A percentile compares a stretch with the other conserved stretches of the same genome.
phyloP scores from a whole-genome alignment of 169 alveolate genomes.

The Perkinsus olseni region DNA sequence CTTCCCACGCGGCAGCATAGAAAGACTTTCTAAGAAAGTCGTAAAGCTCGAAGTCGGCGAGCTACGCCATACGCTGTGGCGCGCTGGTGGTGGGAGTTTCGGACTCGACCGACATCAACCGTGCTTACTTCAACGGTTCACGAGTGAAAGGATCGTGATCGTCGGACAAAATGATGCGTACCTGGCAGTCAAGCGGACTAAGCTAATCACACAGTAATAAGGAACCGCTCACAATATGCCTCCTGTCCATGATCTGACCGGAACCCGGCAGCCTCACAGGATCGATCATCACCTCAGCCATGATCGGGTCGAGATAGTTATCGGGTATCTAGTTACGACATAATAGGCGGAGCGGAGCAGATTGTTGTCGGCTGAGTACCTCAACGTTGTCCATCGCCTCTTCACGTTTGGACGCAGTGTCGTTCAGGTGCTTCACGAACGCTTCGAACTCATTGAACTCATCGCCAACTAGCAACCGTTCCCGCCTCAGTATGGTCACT shows the following conservation, averaged over 20 bases:
- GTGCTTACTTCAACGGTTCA: background rate
- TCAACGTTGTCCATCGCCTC: slow-evolving; percentile 31
- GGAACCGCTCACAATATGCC: slow-evolving; percentile 44
- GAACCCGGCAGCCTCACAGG: slow-evolving; percentile 77
- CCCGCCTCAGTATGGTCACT: slow-evolving; percentile 10
- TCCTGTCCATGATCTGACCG: slow-evolving; percentile 68
- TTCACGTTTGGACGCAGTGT: slow-evolving; percentile 11
- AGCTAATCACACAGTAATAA: background rate
- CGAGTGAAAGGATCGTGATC: background rate
- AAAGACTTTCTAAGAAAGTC: background rate
- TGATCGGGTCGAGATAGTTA: slow-evolving; percentile 73
- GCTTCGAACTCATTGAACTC: slow-evolving; percentile 25
- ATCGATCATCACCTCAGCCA: slow-evolving; percentile 73
- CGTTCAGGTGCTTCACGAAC: background rate
- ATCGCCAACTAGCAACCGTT: slow-evolving; percentile 17
- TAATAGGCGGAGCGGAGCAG: background rate
- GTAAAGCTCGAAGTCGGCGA: too few species aligned
- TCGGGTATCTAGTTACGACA: slow-evolving; percentile 70
- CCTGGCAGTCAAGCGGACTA: background rate
- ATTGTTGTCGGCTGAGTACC: slow-evolving; percentile 27
- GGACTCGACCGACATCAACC: too few species aligned
- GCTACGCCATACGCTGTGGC: too few species aligned
- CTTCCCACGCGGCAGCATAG: background rate
- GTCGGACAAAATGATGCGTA: background rate
- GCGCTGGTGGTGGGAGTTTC: too few species aligned